Evolutionary conservation across 1,284 basidiomycete genomes (phyloP).

Genomic region (Microbotryum intermedium): DNA sequence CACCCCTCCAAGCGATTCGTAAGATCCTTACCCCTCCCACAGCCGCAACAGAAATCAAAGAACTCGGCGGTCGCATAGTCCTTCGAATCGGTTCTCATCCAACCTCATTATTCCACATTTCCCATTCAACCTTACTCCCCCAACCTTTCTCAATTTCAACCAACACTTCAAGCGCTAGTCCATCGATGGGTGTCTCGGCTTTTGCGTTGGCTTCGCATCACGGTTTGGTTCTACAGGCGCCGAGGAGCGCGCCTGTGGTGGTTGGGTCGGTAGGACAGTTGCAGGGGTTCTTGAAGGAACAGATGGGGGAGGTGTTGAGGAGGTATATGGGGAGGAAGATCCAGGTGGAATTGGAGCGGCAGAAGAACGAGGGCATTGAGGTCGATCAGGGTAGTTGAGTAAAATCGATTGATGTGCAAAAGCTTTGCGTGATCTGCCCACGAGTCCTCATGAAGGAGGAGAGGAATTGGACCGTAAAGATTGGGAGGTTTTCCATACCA

Average conservation of each 20-base stretch:
- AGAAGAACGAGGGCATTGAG: too few relatives aligned
- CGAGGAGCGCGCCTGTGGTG: slow-evolving; percentile 5
- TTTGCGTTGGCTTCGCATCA: not conserved
- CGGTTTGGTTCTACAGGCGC: slow-evolving; percentile 8
- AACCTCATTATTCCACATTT: slow-evolving; percentile 18
- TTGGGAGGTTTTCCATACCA: too few relatives aligned
- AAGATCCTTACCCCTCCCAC: not conserved
- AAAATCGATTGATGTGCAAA: too few relatives aligned
- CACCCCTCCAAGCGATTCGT: too few relatives aligned
- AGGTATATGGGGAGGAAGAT: too few relatives aligned
- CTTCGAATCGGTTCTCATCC: not conserved
- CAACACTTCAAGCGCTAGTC: not conserved
- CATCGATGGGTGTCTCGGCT: not conserved
- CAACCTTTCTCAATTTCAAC: not conserved
- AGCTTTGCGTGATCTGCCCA: too few relatives aligned
- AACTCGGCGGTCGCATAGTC: slow-evolving; percentile 14
- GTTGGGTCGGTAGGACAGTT: slow-evolving; percentile 10
- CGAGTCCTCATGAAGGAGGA: too few relatives aligned
- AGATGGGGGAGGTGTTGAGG: slow-evolving; percentile 6
- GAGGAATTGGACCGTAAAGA: too few relatives aligned
- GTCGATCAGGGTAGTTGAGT: too few relatives aligned
- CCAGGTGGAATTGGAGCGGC: too few relatives aligned
- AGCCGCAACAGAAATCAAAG: not conserved
- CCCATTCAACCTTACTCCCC: slow-evolving; percentile 13
- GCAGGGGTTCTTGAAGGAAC: slow-evolving; percentile 9